A percentile compares a stretch with the other conserved stretches of the same genome.
Conservation (phyloP, 768 basidiomycete genomes). For the Tephrocybe sp. region DNA sequence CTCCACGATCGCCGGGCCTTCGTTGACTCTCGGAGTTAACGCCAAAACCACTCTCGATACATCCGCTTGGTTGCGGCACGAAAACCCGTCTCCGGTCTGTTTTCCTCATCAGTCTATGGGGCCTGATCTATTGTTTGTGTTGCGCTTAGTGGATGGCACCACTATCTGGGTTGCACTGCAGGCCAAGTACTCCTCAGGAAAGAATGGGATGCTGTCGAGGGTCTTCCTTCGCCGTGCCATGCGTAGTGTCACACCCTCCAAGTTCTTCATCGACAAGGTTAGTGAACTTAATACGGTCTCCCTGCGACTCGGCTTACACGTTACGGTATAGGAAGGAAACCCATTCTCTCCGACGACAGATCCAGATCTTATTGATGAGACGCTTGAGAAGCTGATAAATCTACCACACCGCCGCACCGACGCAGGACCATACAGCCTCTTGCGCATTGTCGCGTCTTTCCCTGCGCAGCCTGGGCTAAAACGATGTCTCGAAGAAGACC, state of each 20-base stretch:
- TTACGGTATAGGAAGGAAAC: slow-evolving; percentile 31
- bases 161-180: slow-evolving; percentile 44
- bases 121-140: slow-evolving; percentile 41
- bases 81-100: slow-evolving; percentile 33
- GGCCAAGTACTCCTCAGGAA: slow-evolving; percentile 37
- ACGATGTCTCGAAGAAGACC: slow-evolving; percentile 38
- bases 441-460: slow-evolving; percentile 42
- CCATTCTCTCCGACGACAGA: slow-evolving; percentile 32
- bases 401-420: slow-evolving; percentile 36
- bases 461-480: slow-evolving; percentile 39
- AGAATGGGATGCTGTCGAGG: slow-evolving; percentile 29
- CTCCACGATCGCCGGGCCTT: slow-evolving; percentile 31
- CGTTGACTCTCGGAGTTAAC: slow-evolving; percentile 36
- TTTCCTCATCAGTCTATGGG: slow-evolving; percentile 43
- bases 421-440: slow-evolving; percentile 38
- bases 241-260: slow-evolving; percentile 40
- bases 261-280: slow-evolving; percentile 42
- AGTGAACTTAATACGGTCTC: neutral
- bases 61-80: slow-evolving; percentile 34
- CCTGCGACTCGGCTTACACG: neutral
- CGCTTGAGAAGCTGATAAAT: slow-evolving; percentile 21
- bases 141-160: slow-evolving; percentile 33
- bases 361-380: slow-evolving; percentile 29
- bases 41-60: slow-evolving; percentile 34
- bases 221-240: slow-evolving; percentile 34